Evolutionary conservation across 495 filamentous ascomycete species (phyloP), one percentile per base, ranked within the genome.

Genomic region (Penicillium macrosclerotiorum): DNA sequence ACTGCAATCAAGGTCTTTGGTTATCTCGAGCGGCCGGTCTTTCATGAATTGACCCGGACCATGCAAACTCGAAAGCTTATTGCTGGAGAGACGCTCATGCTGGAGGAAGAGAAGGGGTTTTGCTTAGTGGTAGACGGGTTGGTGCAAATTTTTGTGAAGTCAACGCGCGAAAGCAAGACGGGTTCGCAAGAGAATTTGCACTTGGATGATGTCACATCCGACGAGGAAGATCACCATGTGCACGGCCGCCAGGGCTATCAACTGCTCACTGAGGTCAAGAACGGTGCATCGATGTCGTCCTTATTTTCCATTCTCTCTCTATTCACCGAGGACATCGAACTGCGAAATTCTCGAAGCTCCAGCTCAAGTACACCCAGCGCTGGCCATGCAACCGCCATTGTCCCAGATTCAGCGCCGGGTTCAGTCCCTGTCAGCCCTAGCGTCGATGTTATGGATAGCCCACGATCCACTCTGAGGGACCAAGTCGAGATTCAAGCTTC

Each of bases 1-100:
- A 96, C 90, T 65, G 93, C 93, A n/a, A 97, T 98, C 63, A 97
- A 96, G 60, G 91, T 98, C 32, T 98, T 98, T 71, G 93, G 93
- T 2, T 98, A 97, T 62, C 76, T 98, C 33, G 93, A 98, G 63
- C 80, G 93, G 14, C 89, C 92, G 2, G 93, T 98, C 11, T 98
- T 97, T 62, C 93, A 98, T 62, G 93, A 98, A 64, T 78, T 98
- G 54, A 97, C 93, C 2, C 79, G 93, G 48, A 95, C 90, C 23
- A 97, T 98, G 93, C 93, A 97, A 70, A 97, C 93, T 4, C 75
- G 89, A 56, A 97, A 95, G 70, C 71, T 98, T 31, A 90, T 97
- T 46, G 93, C 93, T 13, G 93, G 93, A 22, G 93, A 98, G 64
- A 97, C 92, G 1, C 64, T 97, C 45, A 81, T 96, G 60, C 75